Base-by-base conservation (phyloP, 2,329 filamentous ascomycete genomes). In the Atkinsonella hypoxylon region DNA sequence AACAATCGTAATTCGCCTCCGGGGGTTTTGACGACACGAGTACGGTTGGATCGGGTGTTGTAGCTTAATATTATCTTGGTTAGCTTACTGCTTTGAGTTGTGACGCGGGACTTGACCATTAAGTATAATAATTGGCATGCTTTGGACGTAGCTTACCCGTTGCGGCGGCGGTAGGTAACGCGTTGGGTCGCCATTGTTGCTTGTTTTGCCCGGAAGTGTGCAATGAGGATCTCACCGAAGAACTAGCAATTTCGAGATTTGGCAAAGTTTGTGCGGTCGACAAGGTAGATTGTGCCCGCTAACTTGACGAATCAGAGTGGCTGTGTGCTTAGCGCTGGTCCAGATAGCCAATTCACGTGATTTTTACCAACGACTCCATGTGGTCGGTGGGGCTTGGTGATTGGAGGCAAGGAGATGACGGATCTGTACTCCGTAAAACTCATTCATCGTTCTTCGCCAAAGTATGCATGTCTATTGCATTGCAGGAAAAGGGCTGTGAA, bases 1-100 rank as follows among this genome's bases (percentile, higher is more conserved):
- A 97, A 87, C 71, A 95, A 85, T 73, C 93, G 85, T 68, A 95
- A 84, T 73, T 91, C 82, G 72, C 93, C 93, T 73, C 93, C 94
- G 63, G 94, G 93, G 62, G 93, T 98, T 83, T 93, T 93, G 75
- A 95, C 74, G 68, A 94, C 81, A 71, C 93, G 87, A 72, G 93
- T 91, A 76, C 89, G 89, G 87, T 98, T 96, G 73, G 88, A 95
- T 72, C 79, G 79, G 73, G 91, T 97, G 85, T 97, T 97, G 87
- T 97, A 98, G 71, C 88, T 26, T 93, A 43, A 13, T 39, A 22
- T 42, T 32, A 39, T 50, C n/a, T 36, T 13, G 42, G 40, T 48
- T 49, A 53, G 53, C 42, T 47, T 39, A 5, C 17, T 30, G 30
- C 17, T 44, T 10, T 18, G 26, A 10, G 15, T 44, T 30, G 17